phyloP scores from a whole-genome alignment of 139 green algal genomes.

The Micractinium conductrix region DNA sequence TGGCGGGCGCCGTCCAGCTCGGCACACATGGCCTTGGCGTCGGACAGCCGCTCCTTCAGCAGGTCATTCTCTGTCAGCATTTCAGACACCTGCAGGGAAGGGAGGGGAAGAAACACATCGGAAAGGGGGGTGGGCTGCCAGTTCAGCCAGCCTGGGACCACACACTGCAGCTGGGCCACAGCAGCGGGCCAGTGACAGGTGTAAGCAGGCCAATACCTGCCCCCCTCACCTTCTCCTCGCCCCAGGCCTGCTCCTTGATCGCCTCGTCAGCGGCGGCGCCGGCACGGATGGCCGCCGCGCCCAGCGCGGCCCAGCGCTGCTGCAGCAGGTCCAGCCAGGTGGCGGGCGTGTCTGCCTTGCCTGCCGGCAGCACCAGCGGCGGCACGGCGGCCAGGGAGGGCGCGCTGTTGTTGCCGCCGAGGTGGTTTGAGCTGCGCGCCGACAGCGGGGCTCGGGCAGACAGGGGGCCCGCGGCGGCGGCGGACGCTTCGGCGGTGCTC shows the following conservation, averaged over 20 bases:
- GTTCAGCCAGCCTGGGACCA: too few relatives aligned
- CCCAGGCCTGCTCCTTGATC: slow-evolving; percentile 24
- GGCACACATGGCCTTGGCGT: slow-evolving; percentile 24
- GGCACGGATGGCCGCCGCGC: neutral
- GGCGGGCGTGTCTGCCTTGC: slow-evolving; percentile 13
- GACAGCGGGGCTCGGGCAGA: neutral
- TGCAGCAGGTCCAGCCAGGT: slow-evolving; percentile 37
- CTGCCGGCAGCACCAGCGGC: neutral
- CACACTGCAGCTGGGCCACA: too few relatives aligned
- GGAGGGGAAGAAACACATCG: too few relatives aligned
- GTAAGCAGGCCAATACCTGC: too few relatives aligned
- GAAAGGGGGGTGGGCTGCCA: too few relatives aligned
- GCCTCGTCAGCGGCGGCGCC: neutral
- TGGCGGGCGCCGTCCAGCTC: slow-evolving; percentile 7
- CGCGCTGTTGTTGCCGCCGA: neutral
- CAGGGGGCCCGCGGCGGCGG: too few relatives aligned
- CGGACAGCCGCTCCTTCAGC: slow-evolving; percentile 41
- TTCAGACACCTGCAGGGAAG: slow-evolving; percentile 11
- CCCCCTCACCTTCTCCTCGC: slow-evolving; percentile 25
- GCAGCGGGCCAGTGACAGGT: too few relatives aligned
- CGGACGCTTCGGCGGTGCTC: neutral
- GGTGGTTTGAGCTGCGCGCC: slow-evolving; percentile 4
- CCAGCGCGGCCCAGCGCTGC: neutral
- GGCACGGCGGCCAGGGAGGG: neutral
- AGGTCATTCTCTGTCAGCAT: slow-evolving; percentile 41